Evolutionary conservation across 495 filamentous ascomycete species (phyloP), one percentile per base, ranked within the genome.

Genomic region (Neurospora africana): DNA sequence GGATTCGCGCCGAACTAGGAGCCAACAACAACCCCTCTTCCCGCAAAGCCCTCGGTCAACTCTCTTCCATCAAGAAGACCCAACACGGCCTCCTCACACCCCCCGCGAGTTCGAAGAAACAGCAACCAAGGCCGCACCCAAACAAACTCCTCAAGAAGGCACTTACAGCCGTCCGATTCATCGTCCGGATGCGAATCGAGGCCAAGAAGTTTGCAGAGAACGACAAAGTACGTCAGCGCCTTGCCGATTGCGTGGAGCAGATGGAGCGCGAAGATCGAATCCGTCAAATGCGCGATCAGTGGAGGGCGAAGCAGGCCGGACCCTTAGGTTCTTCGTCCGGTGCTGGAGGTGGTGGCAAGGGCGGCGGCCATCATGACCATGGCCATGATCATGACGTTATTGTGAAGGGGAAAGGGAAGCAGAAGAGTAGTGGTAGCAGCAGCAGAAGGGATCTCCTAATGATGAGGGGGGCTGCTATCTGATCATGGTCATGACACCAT

Each of bases 1-100:
- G 90, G 72, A 96, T 97, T 74, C 83, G 82, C 77, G 80, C 80
- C 44, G 76, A 83, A 17, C 79, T 86, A 27, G 27, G 53, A 3
- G 27, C 53, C 53, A 61, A 61, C 53, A 61, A 33, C 15, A 82
- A 82, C 67, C 77, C 82, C 68, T 78, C 79, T 41, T 71, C 75
- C 15, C 76, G 75, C 5, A 74, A 76, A 23, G 71, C 75, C 27
- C 74, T 81, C 19, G 40, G 70, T 7, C 72, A 76, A 41, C 73
- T 75, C 1, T 73, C 70, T 37, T 70, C 72, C 33, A 33, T 69
- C 68, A 71, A 39, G n/a, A 36, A 68, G 61, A 68, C 43, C 35
- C 44, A 70, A 35, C 53, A 61, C 27, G 53, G 53, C 53, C 53
- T 61, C 3, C 53, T 61, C 53, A 33, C 53, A 33, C 53, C 53